Evolutionary conservation across 2,329 filamentous ascomycete genomes (phyloP).

Genomic region (Ophiostoma ulmi): DNA sequence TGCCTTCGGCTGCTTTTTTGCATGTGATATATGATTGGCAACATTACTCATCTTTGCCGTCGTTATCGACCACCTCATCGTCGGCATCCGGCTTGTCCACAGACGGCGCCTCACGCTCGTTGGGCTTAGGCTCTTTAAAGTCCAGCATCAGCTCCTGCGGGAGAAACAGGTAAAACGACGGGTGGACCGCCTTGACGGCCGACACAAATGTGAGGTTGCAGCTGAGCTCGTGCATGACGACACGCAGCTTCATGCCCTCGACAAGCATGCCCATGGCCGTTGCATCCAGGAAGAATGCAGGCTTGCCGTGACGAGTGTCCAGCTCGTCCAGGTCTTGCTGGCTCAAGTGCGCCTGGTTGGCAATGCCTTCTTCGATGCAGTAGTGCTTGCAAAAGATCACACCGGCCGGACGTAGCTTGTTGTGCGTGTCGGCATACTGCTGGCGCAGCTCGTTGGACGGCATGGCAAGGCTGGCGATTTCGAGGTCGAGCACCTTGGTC

Average conservation of each 20-base stretch:
- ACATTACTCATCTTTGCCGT: neutral
- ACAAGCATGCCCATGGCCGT: conserved; percentile 48
- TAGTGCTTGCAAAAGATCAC: conserved; percentile 41
- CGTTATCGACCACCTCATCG: conserved; percentile 29
- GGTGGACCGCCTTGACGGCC: conserved; percentile 48
- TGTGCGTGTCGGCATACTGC: conserved; percentile 38
- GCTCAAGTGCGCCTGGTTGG: conserved; percentile 36
- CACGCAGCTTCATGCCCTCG: conserved; percentile 59
- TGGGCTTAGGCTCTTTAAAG: conserved; percentile 54
- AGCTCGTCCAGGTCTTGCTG: conserved; percentile 31
- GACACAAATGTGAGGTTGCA: conserved; percentile 62
- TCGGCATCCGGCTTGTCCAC: conserved; percentile 37
- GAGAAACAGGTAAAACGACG: conserved; percentile 60
- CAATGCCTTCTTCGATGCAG: conserved; percentile 47
- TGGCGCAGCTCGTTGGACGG: conserved; percentile 40
- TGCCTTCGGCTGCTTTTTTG: neutral
- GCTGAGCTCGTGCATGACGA: conserved; percentile 52
- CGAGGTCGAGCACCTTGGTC: conserved; percentile 53
- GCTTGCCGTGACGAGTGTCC: conserved; percentile 19
- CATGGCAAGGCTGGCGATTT: conserved; percentile 51
- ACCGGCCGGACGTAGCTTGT: conserved; percentile 42
- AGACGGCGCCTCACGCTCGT: conserved; percentile 44
- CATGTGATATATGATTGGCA: neutral
- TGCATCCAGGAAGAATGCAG: conserved; percentile 64
- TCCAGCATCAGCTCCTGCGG: conserved; percentile 64